These are phyloP conservation scores for Sphagnurus paluster DNA, from an alignment of 1,284 basidiomycete genomes.

Conservation along the genomic window DNA sequence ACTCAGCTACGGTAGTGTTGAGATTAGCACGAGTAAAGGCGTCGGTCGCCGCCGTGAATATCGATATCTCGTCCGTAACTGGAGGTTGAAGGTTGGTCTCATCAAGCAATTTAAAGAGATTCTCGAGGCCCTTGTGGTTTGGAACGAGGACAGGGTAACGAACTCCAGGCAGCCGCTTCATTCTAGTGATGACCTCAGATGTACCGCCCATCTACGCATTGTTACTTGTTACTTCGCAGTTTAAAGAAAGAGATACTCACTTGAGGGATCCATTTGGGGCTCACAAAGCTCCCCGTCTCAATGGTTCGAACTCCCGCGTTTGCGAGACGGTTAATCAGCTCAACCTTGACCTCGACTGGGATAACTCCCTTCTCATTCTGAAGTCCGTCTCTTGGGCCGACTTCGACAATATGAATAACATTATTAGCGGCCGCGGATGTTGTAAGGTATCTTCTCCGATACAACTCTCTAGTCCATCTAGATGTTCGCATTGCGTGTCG, in stretches of 20 bases:
- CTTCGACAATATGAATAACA: conserved; percentile 81
- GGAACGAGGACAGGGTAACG: conserved; percentile 88
- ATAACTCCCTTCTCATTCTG: conserved; percentile 88
- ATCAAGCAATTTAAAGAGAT: conserved; percentile 56
- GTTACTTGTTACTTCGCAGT: too few species aligned
- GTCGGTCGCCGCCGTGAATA: conserved; percentile 91
- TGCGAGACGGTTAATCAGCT: conserved; percentile 78
- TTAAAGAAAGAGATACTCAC: conserved; percentile 43
- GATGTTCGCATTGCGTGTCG: conserved; percentile 12
- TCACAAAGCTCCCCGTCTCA: conserved; percentile 92
- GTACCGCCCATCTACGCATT: conserved; percentile 96
- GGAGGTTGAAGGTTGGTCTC: conserved; percentile 36
- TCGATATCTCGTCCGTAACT: conserved; percentile 81
- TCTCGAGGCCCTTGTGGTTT: conserved; percentile 77
- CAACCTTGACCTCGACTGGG: conserved; percentile 74
- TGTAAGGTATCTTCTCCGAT: conserved; percentile 18
- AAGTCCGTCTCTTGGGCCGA: conserved; percentile 89
- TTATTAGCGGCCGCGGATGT: conserved; percentile 28
- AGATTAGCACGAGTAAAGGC: conserved; percentile 87
- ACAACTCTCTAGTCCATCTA: conserved; percentile 1
- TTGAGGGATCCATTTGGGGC: conserved; percentile 92
- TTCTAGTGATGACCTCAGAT: conserved; percentile 62
- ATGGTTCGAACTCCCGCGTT: conserved; percentile 73
- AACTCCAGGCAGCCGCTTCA: conserved; percentile 53
- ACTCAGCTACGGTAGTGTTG: conserved; percentile 76